Evolutionary conservation across 805 yeast genomes (phyloP).

Genomic region (Candida ipomoeae): DNA sequence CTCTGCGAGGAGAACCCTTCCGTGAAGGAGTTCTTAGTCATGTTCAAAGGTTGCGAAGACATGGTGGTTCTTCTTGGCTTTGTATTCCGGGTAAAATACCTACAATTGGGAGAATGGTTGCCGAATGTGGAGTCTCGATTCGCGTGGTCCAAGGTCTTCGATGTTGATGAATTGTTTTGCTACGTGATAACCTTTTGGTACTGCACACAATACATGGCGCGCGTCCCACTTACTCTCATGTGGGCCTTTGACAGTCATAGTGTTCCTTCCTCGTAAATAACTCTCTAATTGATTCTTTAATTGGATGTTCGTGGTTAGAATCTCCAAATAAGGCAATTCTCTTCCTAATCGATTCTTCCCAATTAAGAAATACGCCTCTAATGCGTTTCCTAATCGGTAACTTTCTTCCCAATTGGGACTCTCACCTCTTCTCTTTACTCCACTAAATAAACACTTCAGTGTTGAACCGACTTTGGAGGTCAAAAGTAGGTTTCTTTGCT

Average conservation of each 20-base stretch:
- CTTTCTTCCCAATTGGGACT: background rate
- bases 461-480: conserved; percentile 19
- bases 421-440: too few species aligned
- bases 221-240: background rate
- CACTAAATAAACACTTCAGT: conserved; percentile 29
- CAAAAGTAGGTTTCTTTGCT: conserved; percentile 14
- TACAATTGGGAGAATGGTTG: too few species aligned
- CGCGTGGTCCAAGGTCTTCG: background rate
- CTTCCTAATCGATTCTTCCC: too few species aligned
- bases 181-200: background rate
- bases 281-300: too few species aligned
- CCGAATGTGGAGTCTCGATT: too few species aligned
- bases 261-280: too few species aligned
- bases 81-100: too few species aligned
- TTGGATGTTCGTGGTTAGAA: too few species aligned
- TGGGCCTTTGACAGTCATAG: too few species aligned
- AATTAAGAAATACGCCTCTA: too few species aligned
- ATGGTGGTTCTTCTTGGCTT: background rate
- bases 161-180: background rate
- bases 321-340: too few species aligned
- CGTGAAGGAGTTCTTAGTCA: conserved; percentile 5
- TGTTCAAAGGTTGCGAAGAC: background rate
- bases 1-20: conserved; percentile 1
- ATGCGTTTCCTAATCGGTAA: too few species aligned
- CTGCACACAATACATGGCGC: background rate